These are phyloP conservation scores for Deinandra increscens DNA, from an alignment of 129 eudicot species.

Conservation along the genomic window DNA sequence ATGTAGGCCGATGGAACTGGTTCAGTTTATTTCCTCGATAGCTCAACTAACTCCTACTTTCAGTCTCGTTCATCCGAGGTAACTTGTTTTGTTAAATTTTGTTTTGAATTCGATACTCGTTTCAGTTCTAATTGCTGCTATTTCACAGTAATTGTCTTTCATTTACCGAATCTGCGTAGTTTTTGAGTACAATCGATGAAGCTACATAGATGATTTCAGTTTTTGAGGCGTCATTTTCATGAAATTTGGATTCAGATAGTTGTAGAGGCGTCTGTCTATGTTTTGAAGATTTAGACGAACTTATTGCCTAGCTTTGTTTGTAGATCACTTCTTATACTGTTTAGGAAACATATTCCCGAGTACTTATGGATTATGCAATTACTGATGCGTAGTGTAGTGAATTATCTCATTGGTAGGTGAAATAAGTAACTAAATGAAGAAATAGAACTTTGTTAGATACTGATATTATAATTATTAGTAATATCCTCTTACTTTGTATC, in stretches of 20 bases:
- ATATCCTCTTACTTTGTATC: neutral
- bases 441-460: neutral
- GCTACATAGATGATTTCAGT: neutral
- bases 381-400: neutral
- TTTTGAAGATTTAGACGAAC: neutral
- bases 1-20: slow-evolving; percentile 53
- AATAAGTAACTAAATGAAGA: neutral
- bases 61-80: slow-evolving; percentile 43
- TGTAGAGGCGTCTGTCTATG: neutral
- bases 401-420: slow-evolving; percentile 8
- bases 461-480: neutral
- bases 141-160: neutral
- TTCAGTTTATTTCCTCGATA: slow-evolving; percentile 70
- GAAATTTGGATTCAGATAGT: neutral
- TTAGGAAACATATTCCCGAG: neutral
- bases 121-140: neutral
- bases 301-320: neutral
- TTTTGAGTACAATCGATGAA: neutral
- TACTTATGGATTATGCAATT: neutral
- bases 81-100: slow-evolving; percentile 16
- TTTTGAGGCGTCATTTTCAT: neutral
- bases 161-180: neutral
- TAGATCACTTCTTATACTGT: neutral
- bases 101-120: neutral
- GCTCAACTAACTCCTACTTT: slow-evolving; percentile 52